Conservation (phyloP, 306 rosid genomes). For the Adenanthera pavonina region DNA sequence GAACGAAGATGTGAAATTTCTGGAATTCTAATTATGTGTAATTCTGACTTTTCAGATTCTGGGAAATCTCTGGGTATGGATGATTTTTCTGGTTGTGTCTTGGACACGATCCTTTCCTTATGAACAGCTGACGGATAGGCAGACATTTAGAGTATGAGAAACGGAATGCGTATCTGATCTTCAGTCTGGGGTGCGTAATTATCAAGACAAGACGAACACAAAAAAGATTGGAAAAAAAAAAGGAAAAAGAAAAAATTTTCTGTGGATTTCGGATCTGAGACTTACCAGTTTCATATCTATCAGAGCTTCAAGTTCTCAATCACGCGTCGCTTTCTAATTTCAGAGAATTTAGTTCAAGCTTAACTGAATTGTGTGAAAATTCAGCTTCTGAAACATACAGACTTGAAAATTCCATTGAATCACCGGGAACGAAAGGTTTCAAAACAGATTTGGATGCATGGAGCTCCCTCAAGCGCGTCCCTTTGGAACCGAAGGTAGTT, state of each 20-base stretch:
- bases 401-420: slow-evolving; percentile 44
- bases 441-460: slow-evolving; percentile 52
- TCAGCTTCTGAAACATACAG: slow-evolving; percentile 17
- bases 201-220: neutral
- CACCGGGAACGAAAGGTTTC: slow-evolving; percentile 9
- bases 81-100: slow-evolving; percentile 4
- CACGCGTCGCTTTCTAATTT: slow-evolving; percentile 24
- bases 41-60: slow-evolving; percentile 51
- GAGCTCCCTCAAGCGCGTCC: slow-evolving; percentile 91
- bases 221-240: neutral
- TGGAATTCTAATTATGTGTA: slow-evolving; percentile 13
- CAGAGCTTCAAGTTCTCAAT: slow-evolving; percentile 24
- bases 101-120: slow-evolving; percentile 31
- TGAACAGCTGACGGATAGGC: neutral
- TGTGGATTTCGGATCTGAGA: slow-evolving; percentile 57
- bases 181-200: slow-evolving; percentile 26
- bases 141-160: slow-evolving; percentile 16
- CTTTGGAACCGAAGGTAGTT: slow-evolving; percentile 75
- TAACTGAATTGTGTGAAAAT: slow-evolving; percentile 43
- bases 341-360: slow-evolving; percentile 23
- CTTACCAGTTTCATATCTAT: slow-evolving; percentile 14
- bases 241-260: neutral
- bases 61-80: slow-evolving; percentile 25
- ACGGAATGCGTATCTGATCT: slow-evolving; percentile 66
- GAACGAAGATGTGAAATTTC: neutral